Conservation (phyloP, 1,284 basidiomycete species). For the Pascua sp. region DNA sequence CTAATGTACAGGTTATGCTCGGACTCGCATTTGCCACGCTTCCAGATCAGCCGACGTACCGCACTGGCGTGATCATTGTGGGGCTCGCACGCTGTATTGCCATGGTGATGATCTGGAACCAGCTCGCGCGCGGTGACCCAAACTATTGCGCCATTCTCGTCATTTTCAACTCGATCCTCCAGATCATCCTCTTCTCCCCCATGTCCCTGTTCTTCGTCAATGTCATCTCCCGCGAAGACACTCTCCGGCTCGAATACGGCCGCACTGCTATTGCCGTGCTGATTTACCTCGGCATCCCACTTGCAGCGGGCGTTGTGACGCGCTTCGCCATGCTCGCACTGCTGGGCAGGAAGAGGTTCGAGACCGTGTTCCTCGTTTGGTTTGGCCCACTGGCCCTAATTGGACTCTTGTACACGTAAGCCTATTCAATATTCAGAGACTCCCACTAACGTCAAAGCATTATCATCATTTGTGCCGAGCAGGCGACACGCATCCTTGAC, state of each 20-base stretch:
- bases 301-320: constrained; percentile 65
- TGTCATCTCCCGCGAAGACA: constrained; percentile 57
- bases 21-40: constrained; percentile 79
- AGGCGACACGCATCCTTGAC: constrained; percentile 60
- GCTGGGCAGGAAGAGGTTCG: constrained; percentile 55
- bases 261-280: constrained; percentile 68
- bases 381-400: constrained; percentile 71
- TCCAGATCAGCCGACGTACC: constrained; percentile 62
- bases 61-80: constrained; percentile 58
- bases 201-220: constrained; percentile 73
- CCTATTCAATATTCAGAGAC: background rate
- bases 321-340: constrained; percentile 57
- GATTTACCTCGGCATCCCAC: constrained; percentile 69
- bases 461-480: constrained; percentile 68
- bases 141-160: constrained; percentile 72
- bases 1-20: constrained; percentile 60
- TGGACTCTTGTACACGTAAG: constrained; percentile 59
- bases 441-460: constrained; percentile 48
- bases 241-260: constrained; percentile 62
- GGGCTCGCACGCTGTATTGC: constrained; percentile 61
- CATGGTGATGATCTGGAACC: constrained; percentile 83
- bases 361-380: constrained; percentile 61
- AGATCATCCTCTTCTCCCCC: constrained; percentile 75
- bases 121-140: constrained; percentile 68
- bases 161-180: constrained; percentile 60